phyloP scores from a whole-genome alignment of 129 eudicot species.

The Silybum marianum region DNA sequence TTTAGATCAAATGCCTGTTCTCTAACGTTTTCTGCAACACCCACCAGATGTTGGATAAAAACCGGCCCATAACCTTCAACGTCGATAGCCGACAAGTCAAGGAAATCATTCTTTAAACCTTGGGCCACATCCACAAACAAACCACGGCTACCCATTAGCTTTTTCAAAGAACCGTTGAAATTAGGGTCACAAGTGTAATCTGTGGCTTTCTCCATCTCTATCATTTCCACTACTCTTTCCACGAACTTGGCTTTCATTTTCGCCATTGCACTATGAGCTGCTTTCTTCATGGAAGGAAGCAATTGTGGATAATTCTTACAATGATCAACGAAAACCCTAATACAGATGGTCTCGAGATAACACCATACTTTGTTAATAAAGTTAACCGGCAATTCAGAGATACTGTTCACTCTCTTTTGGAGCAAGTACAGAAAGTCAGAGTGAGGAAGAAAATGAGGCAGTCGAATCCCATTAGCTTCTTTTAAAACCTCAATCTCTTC shows the following conservation, averaged over 20 bases:
- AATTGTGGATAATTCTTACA: constrained; percentile 24
- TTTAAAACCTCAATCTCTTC: constrained; percentile 26
- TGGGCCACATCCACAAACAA: background rate
- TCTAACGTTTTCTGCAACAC: background rate
- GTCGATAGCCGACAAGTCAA: background rate
- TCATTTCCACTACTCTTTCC: constrained; percentile 17
- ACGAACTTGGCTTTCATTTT: constrained; percentile 11
- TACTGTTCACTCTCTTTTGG: background rate
- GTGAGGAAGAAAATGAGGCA: constrained; percentile 17
- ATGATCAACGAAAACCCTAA: constrained; percentile 10
- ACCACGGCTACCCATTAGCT: background rate
- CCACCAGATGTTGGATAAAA: constrained; percentile 19
- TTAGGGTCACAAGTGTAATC: constrained; percentile 36
- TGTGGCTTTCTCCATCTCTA: constrained; percentile 27
- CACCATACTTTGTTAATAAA: constrained; percentile 17
- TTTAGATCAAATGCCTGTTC: no score
- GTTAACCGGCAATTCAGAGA: constrained; percentile 4
- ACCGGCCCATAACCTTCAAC: constrained; percentile 18
- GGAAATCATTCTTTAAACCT: background rate
- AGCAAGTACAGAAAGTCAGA: constrained; percentile 5
- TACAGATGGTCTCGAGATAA: constrained; percentile 19
- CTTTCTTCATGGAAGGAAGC: constrained; percentile 19
- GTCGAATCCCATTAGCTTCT: constrained; percentile 18
- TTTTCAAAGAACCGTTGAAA: background rate
- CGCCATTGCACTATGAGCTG: constrained; percentile 10